Conservation (phyloP, 495 filamentous ascomycete genomes). For the Penicillium waksmanii region DNA sequence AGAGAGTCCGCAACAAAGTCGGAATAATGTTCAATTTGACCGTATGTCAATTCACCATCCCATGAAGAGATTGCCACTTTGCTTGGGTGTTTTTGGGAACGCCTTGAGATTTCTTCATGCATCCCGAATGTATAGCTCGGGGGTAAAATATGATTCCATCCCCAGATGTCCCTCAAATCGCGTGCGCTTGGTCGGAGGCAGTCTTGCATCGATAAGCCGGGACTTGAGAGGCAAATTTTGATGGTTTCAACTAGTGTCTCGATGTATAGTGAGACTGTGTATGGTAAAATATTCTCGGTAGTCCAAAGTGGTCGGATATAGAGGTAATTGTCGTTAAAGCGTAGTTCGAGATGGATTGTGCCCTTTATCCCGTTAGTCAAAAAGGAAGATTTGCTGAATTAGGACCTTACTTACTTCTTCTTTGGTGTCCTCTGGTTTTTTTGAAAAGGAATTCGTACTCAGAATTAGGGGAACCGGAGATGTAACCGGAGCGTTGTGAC, state of each 20-base stretch:
- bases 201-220: constrained; percentile 26
- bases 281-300: constrained; percentile 34
- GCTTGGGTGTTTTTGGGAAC: constrained; percentile 34
- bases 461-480: constrained; percentile 29
- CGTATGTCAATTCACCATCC: constrained; percentile 53
- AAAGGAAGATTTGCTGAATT: too few relatives aligned
- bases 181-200: constrained; percentile 28
- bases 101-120: constrained; percentile 49
- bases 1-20: constrained; percentile 34
- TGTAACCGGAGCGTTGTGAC: neutral
- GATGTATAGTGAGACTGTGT: constrained; percentile 36
- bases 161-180: constrained; percentile 39
- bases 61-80: constrained; percentile 48
- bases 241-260: constrained; percentile 37
- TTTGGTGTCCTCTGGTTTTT: constrained; percentile 18
- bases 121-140: constrained; percentile 43
- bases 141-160: constrained; percentile 38
- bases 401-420: constrained; percentile 29
- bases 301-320: constrained; percentile 34
- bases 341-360: constrained; percentile 33
- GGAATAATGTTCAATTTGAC: constrained; percentile 44
- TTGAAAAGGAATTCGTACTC: constrained; percentile 34
- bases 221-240: constrained; percentile 29
- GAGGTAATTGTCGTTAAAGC: constrained; percentile 26
- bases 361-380: constrained; percentile 18